Percentiles rank a stretch among this genome's conserved stretches.
Evolutionary conservation across 1,139 yeast genomes (phyloP).

Genomic region (Protomyces lactucae-debilis): DNA sequence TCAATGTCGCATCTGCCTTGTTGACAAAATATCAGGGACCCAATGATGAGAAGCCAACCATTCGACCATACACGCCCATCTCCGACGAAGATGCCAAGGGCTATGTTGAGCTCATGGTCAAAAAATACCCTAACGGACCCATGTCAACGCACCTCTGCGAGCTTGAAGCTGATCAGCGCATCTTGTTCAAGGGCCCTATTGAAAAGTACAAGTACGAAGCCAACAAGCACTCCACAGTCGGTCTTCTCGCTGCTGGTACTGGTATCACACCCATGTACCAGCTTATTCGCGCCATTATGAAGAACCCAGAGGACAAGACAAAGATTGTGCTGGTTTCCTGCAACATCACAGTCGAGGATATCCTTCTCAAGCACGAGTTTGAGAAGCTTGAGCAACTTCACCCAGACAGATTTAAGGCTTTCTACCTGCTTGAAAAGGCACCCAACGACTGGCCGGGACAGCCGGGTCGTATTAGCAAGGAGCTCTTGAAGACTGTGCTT

Average conservation of each 20-base stretch:
- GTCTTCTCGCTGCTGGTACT: conserved; percentile 77
- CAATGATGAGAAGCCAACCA: conserved; percentile 77
- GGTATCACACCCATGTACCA: conserved; percentile 93
- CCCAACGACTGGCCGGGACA: conserved; percentile 50
- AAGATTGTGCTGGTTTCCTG: conserved; percentile 77
- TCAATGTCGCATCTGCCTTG: conserved; percentile 72
- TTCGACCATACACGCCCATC: conserved; percentile 96
- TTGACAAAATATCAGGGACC: conserved; percentile 71
- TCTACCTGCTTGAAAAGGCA: conserved; percentile 74
- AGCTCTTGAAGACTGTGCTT: conserved; percentile 50
- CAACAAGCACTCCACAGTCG: conserved; percentile 72
- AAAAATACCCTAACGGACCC: conserved; percentile 78
- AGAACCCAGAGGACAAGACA: conserved; percentile 78
- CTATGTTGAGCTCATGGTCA: conserved; percentile 70
- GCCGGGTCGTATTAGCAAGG: conserved; percentile 69
- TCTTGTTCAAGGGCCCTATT: conserved; percentile 92
- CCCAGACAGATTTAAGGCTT: conserved; percentile 71
- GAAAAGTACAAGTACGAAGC: conserved; percentile 89
- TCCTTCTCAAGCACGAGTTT: conserved; percentile 69
- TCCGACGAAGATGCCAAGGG: conserved; percentile 69
- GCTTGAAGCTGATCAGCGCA: conserved; percentile 72
- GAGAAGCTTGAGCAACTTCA: conserved; percentile 58
- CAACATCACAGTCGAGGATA: conserved; percentile 67
- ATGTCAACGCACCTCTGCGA: conserved; percentile 70
- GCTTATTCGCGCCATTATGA: conserved; percentile 62